Base-by-base conservation (phyloP, 2,329 filamentous ascomycete species). In the Arthrobotrys pseudoclavata region DNA sequence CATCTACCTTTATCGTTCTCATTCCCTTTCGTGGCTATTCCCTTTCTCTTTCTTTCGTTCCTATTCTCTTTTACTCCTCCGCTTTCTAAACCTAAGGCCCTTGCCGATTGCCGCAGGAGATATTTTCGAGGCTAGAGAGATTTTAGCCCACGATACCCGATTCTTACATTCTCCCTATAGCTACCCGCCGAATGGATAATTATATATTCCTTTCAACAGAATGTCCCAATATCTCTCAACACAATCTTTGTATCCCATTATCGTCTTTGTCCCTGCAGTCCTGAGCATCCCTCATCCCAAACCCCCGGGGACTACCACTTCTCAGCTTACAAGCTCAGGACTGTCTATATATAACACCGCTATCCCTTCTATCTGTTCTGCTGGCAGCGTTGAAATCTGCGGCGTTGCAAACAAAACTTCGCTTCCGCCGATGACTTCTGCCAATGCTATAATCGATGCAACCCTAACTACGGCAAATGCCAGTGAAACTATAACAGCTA, bases 211-310 rank as follows among this genome's bases (percentile, higher is more conserved):
- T 1, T 34, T 34, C 31, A 34, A 34, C 7, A 34, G 7, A 34
- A 34, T 2, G 12, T 34, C 15, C 15, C 13, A 1, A 48, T 10
- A 4, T 4, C 18, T 15, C 29, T 6, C 31, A 6, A 15, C 13
- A 40, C 22, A 47, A 4, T 9, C 10, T 22, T 18, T 18, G 31
- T 62, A 29, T 26, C 5, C 42, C 6, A 15, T 42, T 12, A 15
- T 42, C 75, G 79, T 40, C 76, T 75, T 50, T 18, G n/a, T 18
- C 2, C 20, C 18, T 12, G 42, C n/a, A 47, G n/a, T 42, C 5
- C 15, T n/a, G 13, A 12, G 37, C 3, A 42, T 3, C 2, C 37
- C 37, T 15, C 12, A 42, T n/a, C 37, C 37, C 37, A 7, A n/a
- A n/a, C 37, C 37, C 2, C 12, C 15, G 13, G 13, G 13, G 37